Conservation (phyloP, 169 alveolate species). For the Plasmodium gallinaceum region DNA sequence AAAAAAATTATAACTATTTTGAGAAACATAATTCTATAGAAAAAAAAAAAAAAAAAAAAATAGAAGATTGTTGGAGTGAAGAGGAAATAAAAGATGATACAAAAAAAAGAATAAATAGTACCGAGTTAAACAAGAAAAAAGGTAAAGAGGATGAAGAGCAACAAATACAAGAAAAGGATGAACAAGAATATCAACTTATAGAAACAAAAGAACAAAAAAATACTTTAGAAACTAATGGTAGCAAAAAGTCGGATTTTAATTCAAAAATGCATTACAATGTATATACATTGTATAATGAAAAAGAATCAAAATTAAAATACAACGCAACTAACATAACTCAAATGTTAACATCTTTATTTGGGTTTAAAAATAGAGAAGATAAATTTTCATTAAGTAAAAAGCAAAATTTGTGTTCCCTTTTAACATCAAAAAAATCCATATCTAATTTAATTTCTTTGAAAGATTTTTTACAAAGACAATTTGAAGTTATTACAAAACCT, state of each 20-base stretch:
- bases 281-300: conserved; percentile 44
- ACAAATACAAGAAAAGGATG: neutral
- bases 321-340: conserved; percentile 71
- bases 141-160: neutral
- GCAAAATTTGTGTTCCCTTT: conserved; percentile 41
- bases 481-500: conserved; percentile 62
- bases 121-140: neutral
- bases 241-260: conserved; percentile 32
- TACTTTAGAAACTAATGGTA: conserved; percentile 1
- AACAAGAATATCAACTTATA: neutral
- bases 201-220: neutral
- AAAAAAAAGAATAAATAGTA: neutral
- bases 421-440: conserved; percentile 32
- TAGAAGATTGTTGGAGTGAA: conserved; percentile 1
- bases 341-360: conserved; percentile 59
- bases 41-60: conserved; percentile 11
- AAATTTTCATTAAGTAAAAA: conserved; percentile 61
- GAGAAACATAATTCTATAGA: neutral
- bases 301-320: conserved; percentile 64
- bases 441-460: conserved; percentile 50
- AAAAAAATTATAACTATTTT: neutral
- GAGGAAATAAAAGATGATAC: neutral
- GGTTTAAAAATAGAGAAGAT: conserved; percentile 69
- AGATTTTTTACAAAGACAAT: conserved; percentile 71
- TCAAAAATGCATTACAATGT: conserved; percentile 40